Evolutionary conservation across 2,329 filamentous ascomycete genomes (phyloP), one percentile per base, ranked within the genome.

Genomic region (Cercospora nicotianae): DNA sequence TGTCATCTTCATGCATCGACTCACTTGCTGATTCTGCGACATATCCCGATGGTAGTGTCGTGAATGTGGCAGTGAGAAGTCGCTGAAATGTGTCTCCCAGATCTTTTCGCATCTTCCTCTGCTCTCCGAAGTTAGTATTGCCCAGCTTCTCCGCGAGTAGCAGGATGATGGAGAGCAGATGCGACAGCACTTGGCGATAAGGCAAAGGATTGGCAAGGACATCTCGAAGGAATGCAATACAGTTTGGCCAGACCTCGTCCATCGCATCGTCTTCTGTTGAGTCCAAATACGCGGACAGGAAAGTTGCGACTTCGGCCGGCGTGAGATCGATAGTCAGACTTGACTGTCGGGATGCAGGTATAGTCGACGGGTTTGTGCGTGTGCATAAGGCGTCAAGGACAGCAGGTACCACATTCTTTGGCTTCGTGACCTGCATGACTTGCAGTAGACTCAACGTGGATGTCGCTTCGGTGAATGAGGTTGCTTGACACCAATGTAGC

Each of bases 211-310:
- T 99, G 26, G 90, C 89, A 30, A 99, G 84, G 30, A 99, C 87
- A 77, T 99, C 96, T 70, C 89, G 91, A 68, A 98, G 80, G 79
- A 99, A 99, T 0, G 90, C 87, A 75, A 94, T 93, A 78, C 94
- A 99, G 77, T 99, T 94, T 48, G 89, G 86, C 95, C 95, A 99
- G 60, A 99, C 97, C 80, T 99, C 95, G 75, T 99, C 95, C 86
- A 97, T 94, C 16, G 95, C 91, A 81, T 99, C 95, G 75, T 99
- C 95, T 76, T 99, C 95, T 12, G 98, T 84, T 0, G 94, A 95
- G 31, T 87, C 87, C 0, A 93, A 90, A 79, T 99, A 99, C 70
- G 95, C 91, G 7, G 97, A 91, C 55, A 98, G 81, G 78, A 99
- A 99, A 8, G 91, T 87, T 8, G 94, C 92, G 10, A 99, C 83